Base-by-base conservation (phyloP, 192 early-diverging fungal genomes). In the Coemansia sp. region DNA sequence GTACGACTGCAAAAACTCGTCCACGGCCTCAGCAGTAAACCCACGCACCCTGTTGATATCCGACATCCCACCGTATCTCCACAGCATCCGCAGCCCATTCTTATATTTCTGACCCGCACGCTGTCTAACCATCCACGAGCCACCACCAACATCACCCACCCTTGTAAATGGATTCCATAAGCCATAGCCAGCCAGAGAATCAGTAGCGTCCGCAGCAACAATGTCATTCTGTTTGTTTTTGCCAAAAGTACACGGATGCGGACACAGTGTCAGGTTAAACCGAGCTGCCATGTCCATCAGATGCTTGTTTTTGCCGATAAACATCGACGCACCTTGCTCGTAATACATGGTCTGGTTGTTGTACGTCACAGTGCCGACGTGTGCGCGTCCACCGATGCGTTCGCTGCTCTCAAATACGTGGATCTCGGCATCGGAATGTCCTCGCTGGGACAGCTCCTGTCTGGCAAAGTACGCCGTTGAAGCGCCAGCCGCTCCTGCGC, bases 1-100 rank as follows among this genome's bases (percentile, higher is more conserved):
- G 34, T 76, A 76, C 7, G 74, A 76, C 65, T 70, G 64, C 68
- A 70, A 45, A 60, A 76, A 76, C 74, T 76, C 68, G 60, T 66
- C 68, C 2, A 76, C 68, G 0, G 68, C 68, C 39, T 59, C 34
- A 8, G 34, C 15, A 4, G 74, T 76, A 51, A 57, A 59, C 38
- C 28, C 60, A 35, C 68, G 67, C 38, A 76, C 74, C 32, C 58
- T 43, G n/a, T 51, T 33, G 34, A 70, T 33, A 12, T 70, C 68
- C 5, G 58, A 39, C 8, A 33, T 18, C 8, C 74, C 74, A 14
- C 67, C 28, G 51, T 76, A 70, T 35, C 74, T 68, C 74, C 74
- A 76, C 35, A 76, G 53, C 59, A 64, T 32, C 38, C 52, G 45
- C 48, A 70, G 15, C 14, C 35, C 37, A 37, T 76, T 55, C 4